Conservation (phyloP, 2,329 filamentous ascomycete species). For the Cordyceps farinosa region DNA sequence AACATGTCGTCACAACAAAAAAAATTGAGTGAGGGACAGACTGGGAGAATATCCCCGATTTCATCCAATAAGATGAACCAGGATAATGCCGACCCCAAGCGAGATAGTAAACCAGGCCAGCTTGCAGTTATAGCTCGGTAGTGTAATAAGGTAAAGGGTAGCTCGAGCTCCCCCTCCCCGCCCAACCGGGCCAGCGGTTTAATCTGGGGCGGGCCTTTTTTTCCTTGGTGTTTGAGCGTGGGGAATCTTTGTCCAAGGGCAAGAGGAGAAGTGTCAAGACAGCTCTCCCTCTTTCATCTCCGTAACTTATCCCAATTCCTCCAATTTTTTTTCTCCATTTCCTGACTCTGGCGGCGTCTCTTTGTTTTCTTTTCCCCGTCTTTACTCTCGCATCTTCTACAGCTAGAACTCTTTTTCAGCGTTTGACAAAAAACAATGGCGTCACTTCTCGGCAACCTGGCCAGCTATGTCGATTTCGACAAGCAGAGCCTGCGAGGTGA, state of each 20-base stretch:
- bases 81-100: slow-evolving; percentile 7
- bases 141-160: not conserved
- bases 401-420: not conserved
- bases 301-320: no score
- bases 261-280: not conserved
- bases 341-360: no score
- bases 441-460: slow-evolving; percentile 39
- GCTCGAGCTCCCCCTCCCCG: not conserved
- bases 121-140: no score
- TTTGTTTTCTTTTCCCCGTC: no score
- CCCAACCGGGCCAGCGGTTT: not conserved
- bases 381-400: not conserved
- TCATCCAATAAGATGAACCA: not conserved
- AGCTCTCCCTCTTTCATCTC: no score
- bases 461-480: slow-evolving; percentile 65
- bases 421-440: slow-evolving; percentile 33
- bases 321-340: no score
- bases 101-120: not conserved
- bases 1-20: not conserved
- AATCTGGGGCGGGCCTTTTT: not conserved
- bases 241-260: not conserved
- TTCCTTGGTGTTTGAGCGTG: not conserved
- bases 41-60: not conserved
- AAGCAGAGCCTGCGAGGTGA: slow-evolving; percentile 65
- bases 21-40: not conserved